phyloP scores from a whole-genome alignment of 2,329 filamentous ascomycete species.

The Beauveria australis region DNA sequence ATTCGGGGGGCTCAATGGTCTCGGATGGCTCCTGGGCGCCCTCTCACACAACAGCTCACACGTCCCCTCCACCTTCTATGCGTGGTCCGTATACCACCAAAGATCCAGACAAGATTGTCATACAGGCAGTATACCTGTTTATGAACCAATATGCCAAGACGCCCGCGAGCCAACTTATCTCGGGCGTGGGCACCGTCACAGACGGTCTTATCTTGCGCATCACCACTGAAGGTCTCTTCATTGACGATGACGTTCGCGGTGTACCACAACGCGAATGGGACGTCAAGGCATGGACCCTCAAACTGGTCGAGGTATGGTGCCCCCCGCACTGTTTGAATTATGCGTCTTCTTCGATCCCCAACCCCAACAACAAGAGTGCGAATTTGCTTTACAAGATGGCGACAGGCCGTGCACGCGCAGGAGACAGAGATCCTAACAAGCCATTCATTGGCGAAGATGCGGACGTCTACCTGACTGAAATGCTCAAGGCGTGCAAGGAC shows the following conservation, averaged over 20 bases:
- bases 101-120: slow-evolving; percentile 92
- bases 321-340: slow-evolving; percentile 52
- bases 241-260: slow-evolving; percentile 87
- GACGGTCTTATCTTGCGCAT: slow-evolving; percentile 89
- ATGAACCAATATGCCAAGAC: slow-evolving; percentile 81
- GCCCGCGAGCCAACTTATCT: slow-evolving; percentile 84
- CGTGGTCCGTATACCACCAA: slow-evolving; percentile 76
- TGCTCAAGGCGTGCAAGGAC: slow-evolving; percentile 57
- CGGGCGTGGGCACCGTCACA: slow-evolving; percentile 75
- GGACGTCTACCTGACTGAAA: slow-evolving; percentile 53
- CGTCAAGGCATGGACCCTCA: slow-evolving; percentile 95
- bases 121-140: slow-evolving; percentile 87
- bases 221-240: slow-evolving; percentile 89
- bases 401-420: slow-evolving; percentile 35
- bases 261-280: slow-evolving; percentile 98
- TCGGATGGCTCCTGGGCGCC: slow-evolving; percentile 84
- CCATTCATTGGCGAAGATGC: slow-evolving; percentile 55
- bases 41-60: slow-evolving; percentile 74
- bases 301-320: slow-evolving; percentile 83
- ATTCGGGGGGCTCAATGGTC: slow-evolving; percentile 61
- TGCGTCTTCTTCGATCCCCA: slow-evolving; percentile 29
- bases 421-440: slow-evolving; percentile 41
- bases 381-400: slow-evolving; percentile 41
- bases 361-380: slow-evolving; percentile 31
- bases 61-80: slow-evolving; percentile 72